A percentile compares a stretch with the other conserved stretches of the same genome.
These are phyloP conservation scores for Gossypium longicalyx DNA, from an alignment of 345 rosid species.

Conservation along the genomic window DNA sequence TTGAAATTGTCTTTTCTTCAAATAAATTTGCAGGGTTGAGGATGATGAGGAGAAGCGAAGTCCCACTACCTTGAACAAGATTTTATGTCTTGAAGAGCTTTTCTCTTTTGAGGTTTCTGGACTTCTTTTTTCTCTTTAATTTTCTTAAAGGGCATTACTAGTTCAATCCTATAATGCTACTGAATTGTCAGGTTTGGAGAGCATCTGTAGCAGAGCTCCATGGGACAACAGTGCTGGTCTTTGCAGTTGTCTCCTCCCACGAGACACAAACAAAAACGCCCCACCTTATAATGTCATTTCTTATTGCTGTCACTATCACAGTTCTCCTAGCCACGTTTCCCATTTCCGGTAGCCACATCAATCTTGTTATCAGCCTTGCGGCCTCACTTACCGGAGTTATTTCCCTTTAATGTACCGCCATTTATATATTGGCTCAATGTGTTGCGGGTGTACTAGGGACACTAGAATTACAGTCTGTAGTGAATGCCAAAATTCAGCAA, in stretches of 20 bases:
- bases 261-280: conserved; percentile 23
- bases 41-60: conserved; percentile 7
- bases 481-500: conserved; percentile 21
- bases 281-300: conserved; percentile 35
- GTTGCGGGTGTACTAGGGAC: conserved; percentile 31
- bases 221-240: conserved; percentile 38
- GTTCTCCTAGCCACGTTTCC: conserved; percentile 39
- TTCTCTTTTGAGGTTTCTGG: not conserved
- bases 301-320: conserved; percentile 27
- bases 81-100: not conserved
- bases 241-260: conserved; percentile 37
- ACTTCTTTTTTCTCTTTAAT: too few relatives aligned
- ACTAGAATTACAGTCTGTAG: conserved; percentile 26
- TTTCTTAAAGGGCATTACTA: too few relatives aligned
- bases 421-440: conserved; percentile 49
- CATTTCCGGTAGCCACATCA: conserved; percentile 45
- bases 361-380: conserved; percentile 36
- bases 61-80: not conserved
- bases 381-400: conserved; percentile 33
- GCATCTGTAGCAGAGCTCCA: conserved; percentile 43
- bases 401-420: conserved; percentile 28
- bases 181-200: conserved; percentile 42
- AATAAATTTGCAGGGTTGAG: not conserved
- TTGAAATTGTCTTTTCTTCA: not conserved
- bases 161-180: not conserved